Base-by-base conservation (phyloP, 352 stramenopile species). In the Phytophthora fragariae region DNA sequence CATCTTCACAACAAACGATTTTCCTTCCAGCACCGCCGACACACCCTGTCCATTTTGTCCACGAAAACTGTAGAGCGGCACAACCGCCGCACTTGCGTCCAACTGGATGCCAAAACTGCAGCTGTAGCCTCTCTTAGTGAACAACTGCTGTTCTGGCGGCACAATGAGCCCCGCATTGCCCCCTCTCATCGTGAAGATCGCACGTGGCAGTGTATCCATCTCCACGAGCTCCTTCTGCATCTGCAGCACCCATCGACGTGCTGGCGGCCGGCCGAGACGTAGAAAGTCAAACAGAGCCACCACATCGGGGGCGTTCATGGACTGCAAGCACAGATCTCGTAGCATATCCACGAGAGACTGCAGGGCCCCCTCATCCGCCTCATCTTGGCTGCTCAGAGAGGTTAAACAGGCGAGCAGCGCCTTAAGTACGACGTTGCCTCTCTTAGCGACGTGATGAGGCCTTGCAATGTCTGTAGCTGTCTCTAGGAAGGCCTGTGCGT, bases 81-180 rank as follows among this genome's bases (percentile, higher is more conserved):
- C 78, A 10, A 77, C 47, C 8, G 70, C 56, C 19, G 74, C 61
- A 15, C 49, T 72, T 15, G 68, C 33, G 39, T 91, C 69, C 17
- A 94, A 56, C n/a, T 78, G 63, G 1, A 96, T 59, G 1, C 86
- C 88, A 66, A 90, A 83, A 33, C 82, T 92, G 65, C 85, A 90
- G 14, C 84, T 88, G 62, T 94, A 96, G 0, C 90, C 90, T 70
- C 85, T 91, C 72, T 93, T 96, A 0, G 85, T 82, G 46, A 93
- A 83, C 49, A 92, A 72, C 49, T 84, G 73, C 31, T 89, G 75
- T 5, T 83, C 79, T 0, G 86, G 82, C 7, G 84, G 84, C 15
- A 89, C 83, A 44, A 94, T 74, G 8, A 96, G 84, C 2, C 90
- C 87, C 9, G 80, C 85, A 53, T 92, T 82, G 0, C 71, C 21